Conservation (phyloP, 805 yeast species). For the Cyberlindnera samutprakarnensis region DNA sequence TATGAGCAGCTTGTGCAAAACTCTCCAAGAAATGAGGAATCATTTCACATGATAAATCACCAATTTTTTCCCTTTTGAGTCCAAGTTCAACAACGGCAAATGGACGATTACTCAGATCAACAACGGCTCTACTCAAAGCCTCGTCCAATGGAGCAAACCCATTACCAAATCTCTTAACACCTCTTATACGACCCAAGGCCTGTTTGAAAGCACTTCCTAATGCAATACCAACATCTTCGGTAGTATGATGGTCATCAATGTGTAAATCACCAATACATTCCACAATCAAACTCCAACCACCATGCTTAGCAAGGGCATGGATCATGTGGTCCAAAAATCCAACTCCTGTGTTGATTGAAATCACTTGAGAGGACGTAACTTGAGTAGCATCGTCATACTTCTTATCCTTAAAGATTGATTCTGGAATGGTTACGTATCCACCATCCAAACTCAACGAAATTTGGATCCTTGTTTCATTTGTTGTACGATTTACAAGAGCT, state of each 20-base stretch:
- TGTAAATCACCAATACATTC: slow-evolving; percentile 93
- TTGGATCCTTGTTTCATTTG: slow-evolving; percentile 92
- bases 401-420: slow-evolving; percentile 43
- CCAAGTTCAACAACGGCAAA: slow-evolving; percentile 87
- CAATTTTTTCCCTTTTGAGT: slow-evolving; percentile 85
- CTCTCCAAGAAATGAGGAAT: slow-evolving; percentile 95
- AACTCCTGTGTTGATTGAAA: slow-evolving; percentile 81
- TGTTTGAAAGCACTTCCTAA: slow-evolving; percentile 82
- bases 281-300: slow-evolving; percentile 89
- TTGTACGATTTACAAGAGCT: slow-evolving; percentile 43
- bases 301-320: slow-evolving; percentile 93
- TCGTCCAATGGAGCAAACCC: slow-evolving; percentile 97
- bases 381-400: slow-evolving; percentile 50
- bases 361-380: slow-evolving; percentile 59
- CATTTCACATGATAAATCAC: slow-evolving; percentile 92
- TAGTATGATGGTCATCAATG: slow-evolving; percentile 95
- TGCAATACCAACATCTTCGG: slow-evolving; percentile 93
- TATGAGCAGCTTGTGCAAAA: slow-evolving; percentile 86
- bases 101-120: slow-evolving; percentile 90
- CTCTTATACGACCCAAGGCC: slow-evolving; percentile 84
- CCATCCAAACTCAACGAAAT: slow-evolving; percentile 81
- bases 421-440: slow-evolving; percentile 59
- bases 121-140: slow-evolving; percentile 93
- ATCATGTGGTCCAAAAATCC: slow-evolving; percentile 97
- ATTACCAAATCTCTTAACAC: slow-evolving; percentile 86